Conservation (phyloP, 78 protist species). For the Dictyostelium capitatum region DNA sequence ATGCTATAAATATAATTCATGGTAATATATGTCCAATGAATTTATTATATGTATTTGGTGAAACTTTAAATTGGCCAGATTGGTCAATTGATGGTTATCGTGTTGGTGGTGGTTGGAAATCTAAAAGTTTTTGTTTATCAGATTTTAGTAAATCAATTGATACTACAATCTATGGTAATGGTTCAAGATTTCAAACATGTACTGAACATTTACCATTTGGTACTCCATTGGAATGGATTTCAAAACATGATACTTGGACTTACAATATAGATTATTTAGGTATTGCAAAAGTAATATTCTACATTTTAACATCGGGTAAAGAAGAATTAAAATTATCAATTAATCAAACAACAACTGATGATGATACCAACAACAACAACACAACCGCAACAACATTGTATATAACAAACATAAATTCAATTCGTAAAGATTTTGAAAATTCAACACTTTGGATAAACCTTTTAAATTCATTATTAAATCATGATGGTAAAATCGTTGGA, state of each 20-base stretch:
- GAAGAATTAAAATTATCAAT: background rate
- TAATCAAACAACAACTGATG: background rate
- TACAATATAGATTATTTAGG: slow-evolving; percentile 71
- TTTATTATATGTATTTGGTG: slow-evolving; percentile 42
- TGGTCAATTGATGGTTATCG: slow-evolving; percentile 63
- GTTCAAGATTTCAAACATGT: background rate
- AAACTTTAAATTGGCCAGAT: background rate
- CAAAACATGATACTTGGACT: slow-evolving; percentile 1
- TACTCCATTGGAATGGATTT: background rate
- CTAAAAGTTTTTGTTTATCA: slow-evolving; percentile 73
- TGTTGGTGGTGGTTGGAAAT: slow-evolving; percentile 68
- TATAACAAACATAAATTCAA: background rate
- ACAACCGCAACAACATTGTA: background rate
- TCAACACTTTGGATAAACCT: slow-evolving; percentile 13
- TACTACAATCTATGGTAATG: slow-evolving; percentile 36
- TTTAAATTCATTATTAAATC: slow-evolving; percentile 1
- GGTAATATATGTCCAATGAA: slow-evolving; percentile 82
- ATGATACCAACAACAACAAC: background rate
- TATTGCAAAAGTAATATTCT: slow-evolving; percentile 13
- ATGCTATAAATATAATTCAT: slow-evolving; percentile 77
- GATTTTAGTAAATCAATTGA: slow-evolving; percentile 83
- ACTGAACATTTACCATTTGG: background rate
- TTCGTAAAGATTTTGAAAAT: background rate
- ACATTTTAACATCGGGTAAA: slow-evolving; percentile 33
- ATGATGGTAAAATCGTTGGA: background rate